Evolutionary conservation across 345 rosid genomes (phyloP).

Genomic region (Populus simonii): DNA sequence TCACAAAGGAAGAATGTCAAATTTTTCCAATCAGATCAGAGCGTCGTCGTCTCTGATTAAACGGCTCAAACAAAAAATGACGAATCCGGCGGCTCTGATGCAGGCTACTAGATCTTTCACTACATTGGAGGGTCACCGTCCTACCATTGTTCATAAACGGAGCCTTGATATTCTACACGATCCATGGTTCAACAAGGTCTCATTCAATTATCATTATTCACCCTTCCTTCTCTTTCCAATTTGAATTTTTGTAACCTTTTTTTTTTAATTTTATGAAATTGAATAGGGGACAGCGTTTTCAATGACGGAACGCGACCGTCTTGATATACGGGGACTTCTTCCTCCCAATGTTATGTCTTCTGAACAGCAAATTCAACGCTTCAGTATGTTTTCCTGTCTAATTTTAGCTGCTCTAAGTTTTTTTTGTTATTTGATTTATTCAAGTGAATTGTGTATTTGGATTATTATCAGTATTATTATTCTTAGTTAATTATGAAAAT

Average conservation of each 20-base stretch:
- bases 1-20: conserved; percentile 21
- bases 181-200: conserved; percentile 98
- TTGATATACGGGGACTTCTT: conserved; percentile 93
- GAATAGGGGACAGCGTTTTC: conserved; percentile 88
- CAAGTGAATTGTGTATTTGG: neutral
- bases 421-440: neutral
- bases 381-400: conserved; percentile 48
- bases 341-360: conserved; percentile 87
- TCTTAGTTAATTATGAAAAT: neutral
- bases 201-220: neutral
- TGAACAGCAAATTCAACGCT: conserved; percentile 86
- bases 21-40: conserved; percentile 41
- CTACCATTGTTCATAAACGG: conserved; percentile 89
- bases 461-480: no score
- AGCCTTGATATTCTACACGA: conserved; percentile 95
- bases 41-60: conserved; percentile 45
- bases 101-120: conserved; percentile 58
- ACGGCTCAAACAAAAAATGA: conserved; percentile 35
- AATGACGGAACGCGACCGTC: conserved; percentile 91
- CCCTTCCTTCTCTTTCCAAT: neutral
- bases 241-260: neutral
- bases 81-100: conserved; percentile 11
- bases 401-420: neutral
- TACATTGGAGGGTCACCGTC: conserved; percentile 81
- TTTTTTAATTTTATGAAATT: neutral